These are phyloP conservation scores for Schrenkiella parvula DNA, from an alignment of 345 rosid species.

Conservation along the genomic window DNA sequence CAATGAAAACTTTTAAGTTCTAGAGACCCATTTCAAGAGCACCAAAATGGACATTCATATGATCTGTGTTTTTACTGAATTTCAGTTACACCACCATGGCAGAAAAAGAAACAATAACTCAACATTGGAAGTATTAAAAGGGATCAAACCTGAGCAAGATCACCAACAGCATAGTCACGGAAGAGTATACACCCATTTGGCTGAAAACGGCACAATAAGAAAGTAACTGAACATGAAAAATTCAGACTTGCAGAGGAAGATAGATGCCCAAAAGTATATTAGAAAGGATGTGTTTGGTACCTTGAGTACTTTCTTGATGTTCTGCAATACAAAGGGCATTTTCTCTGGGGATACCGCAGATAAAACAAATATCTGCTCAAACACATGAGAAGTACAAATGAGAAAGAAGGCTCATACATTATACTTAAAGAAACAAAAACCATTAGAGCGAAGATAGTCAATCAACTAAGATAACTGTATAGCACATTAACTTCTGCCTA, in stretches of 20 bases:
- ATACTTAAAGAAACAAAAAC: background rate
- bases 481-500: background rate
- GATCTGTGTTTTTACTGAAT: background rate
- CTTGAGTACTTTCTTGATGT: slow-evolving; percentile 71
- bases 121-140: background rate
- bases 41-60: background rate
- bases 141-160: slow-evolving; percentile 82
- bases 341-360: slow-evolving; percentile 95
- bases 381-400: slow-evolving; percentile 24
- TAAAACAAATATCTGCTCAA: slow-evolving; percentile 85
- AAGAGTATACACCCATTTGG: slow-evolving; percentile 72
- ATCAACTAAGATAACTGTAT: background rate
- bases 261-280: background rate
- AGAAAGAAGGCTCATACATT: background rate
- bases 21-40: background rate
- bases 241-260: background rate
- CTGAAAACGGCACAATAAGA: slow-evolving; percentile 38
- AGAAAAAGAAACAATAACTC: background rate
- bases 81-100: background rate
- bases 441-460: background rate
- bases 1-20: background rate
- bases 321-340: slow-evolving; percentile 74
- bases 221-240: background rate
- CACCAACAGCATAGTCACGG: slow-evolving; percentile 86
- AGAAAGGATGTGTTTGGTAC: slow-evolving; percentile 30